Conservation (phyloP, 1,284 basidiomycete genomes). For the Irpex sp. region DNA sequence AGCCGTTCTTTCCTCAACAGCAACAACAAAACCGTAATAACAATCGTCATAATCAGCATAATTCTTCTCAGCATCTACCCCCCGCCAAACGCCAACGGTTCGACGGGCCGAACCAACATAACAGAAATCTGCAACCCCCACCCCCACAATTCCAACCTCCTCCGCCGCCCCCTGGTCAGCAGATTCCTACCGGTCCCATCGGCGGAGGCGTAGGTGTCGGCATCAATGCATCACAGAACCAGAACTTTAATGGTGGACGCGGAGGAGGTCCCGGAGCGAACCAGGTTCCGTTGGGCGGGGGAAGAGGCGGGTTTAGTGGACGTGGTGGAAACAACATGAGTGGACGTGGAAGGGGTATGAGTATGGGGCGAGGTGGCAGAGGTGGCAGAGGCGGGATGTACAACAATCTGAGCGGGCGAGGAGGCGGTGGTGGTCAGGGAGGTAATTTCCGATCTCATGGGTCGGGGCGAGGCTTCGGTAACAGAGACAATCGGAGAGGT, state of each 20-base stretch:
- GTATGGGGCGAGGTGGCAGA: slow-evolving; percentile 40
- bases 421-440: slow-evolving; percentile 31
- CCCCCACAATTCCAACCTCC: slow-evolving; percentile 44
- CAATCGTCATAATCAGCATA: slow-evolving; percentile 43
- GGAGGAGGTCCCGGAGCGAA: slow-evolving; percentile 43
- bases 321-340: slow-evolving; percentile 30
- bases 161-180: slow-evolving; percentile 28
- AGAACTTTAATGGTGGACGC: slow-evolving; percentile 24
- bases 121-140: slow-evolving; percentile 35
- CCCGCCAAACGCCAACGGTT: slow-evolving; percentile 84
- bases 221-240: slow-evolving; percentile 33
- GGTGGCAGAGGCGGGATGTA: slow-evolving; percentile 37
- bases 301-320: slow-evolving; percentile 35
- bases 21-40: slow-evolving; percentile 39
- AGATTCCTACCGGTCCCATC: slow-evolving; percentile 15
- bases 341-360: slow-evolving; percentile 47
- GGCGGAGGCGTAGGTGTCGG: slow-evolving; percentile 18
- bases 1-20: slow-evolving; percentile 38
- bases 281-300: slow-evolving; percentile 35
- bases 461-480: slow-evolving; percentile 59
- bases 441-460: slow-evolving; percentile 52
- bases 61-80: slow-evolving; percentile 65
- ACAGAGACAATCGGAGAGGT: slow-evolving; percentile 61
- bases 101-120: slow-evolving; percentile 59
- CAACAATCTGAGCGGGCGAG: slow-evolving; percentile 34